Percentiles rank a stretch among this genome's conserved stretches.
These are phyloP conservation scores for Dimocarpus longan DNA, from an alignment of 345 rosid species.

Conservation along the genomic window DNA sequence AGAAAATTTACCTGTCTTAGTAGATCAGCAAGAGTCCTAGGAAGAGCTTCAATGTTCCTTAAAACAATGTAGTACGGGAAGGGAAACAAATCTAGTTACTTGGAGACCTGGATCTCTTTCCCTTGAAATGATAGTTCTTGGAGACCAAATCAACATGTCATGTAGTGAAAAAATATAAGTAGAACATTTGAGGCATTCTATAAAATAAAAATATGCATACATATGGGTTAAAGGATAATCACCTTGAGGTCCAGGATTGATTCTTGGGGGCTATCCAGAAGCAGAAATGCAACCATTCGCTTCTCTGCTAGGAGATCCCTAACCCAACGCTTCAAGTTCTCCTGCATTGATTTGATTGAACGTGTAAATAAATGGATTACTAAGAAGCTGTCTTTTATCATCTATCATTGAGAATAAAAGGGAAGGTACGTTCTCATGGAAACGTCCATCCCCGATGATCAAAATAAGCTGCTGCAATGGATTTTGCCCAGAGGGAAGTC, in stretches of 20 bases:
- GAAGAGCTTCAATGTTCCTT: conserved; percentile 81
- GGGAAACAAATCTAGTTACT: conserved; percentile 86
- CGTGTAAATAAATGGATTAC: not conserved
- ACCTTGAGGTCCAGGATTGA: conserved; percentile 77
- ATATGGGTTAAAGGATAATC: not conserved
- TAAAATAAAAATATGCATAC: not conserved
- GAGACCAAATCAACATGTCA: conserved; percentile 1
- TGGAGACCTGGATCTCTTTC: conserved; percentile 43
- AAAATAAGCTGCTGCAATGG: conserved; percentile 95
- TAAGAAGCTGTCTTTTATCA: not conserved
- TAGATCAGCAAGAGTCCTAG: conserved; percentile 80
- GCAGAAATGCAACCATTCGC: conserved; percentile 91
- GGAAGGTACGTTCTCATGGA: conserved; percentile 84
- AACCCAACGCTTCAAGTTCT: conserved; percentile 65
- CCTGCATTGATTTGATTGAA: conserved; percentile 37
- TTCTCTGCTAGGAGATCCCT: conserved; percentile 70
- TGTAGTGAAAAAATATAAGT: not conserved
- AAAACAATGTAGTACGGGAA: conserved; percentile 85
- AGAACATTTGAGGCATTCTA: not conserved
- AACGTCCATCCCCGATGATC: conserved; percentile 85
- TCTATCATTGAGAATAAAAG: not conserved
- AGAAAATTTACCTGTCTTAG: conserved; percentile 74
- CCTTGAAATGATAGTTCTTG: conserved; percentile 61
- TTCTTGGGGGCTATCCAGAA: conserved; percentile 69
- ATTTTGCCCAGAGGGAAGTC: conserved; percentile 88